Percentiles rank a stretch among this genome's conserved stretches.
These are phyloP conservation scores for Silene latifolia DNA, from an alignment of 148 eudicot species.

Conservation along the genomic window DNA sequence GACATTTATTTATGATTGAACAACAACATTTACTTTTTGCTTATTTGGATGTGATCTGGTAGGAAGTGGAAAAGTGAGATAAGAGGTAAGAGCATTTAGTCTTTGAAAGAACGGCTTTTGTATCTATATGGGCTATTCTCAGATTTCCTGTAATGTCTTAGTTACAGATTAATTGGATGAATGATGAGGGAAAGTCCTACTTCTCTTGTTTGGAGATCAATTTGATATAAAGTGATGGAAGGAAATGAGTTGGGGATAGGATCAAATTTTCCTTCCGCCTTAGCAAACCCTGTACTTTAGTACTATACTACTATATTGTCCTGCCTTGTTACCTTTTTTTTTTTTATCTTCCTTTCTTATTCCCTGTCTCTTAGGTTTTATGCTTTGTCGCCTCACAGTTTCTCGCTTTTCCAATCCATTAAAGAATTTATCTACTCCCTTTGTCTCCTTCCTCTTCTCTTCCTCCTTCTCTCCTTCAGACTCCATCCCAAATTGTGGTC, in stretches of 20 bases:
- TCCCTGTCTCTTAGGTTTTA: not conserved
- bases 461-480: not conserved
- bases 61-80: not conserved
- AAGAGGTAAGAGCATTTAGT: not conserved
- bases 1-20: not conserved
- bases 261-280: not conserved
- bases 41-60: not conserved
- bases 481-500: not conserved
- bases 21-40: not conserved
- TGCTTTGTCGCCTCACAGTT: not conserved
- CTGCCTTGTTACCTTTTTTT: too few relatives aligned
- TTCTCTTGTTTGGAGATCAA: not conserved
- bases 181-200: not conserved
- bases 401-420: not conserved
- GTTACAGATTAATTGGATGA: not conserved
- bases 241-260: not conserved
- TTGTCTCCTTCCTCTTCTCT: not conserved
- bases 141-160: not conserved
- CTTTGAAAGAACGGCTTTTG: not conserved
- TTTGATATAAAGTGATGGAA: not conserved
- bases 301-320: not conserved
- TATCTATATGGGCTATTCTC: not conserved
- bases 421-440: not conserved
- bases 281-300: not conserved
- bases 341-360: not conserved